A percentile compares a stretch with the other conserved stretches of the same genome.
phyloP scores from a whole-genome alignment of 2,329 filamentous ascomycete genomes.

The Aureobasidium sp. region DNA sequence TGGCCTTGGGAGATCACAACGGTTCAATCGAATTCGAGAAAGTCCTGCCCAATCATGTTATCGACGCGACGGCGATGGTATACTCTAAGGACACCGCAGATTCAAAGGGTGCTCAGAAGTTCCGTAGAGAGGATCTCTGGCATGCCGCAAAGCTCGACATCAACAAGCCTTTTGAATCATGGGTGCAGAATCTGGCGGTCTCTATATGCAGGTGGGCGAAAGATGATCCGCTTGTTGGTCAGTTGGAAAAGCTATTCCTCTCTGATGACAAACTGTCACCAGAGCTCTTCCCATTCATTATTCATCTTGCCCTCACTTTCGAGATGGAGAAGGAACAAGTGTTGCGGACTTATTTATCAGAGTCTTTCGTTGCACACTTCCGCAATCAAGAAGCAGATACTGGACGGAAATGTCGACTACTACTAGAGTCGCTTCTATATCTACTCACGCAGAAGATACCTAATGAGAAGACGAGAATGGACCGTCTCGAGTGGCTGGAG shows the following conservation, averaged over 20 bases:
- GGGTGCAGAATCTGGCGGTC: conserved; percentile 20
- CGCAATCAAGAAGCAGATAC: conserved; percentile 31
- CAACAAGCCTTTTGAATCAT: conserved; percentile 15
- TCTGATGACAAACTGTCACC: background rate
- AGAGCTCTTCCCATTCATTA: conserved; percentile 46
- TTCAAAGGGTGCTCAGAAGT: background rate
- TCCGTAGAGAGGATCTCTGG: conserved; percentile 13
- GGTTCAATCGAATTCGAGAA: conserved; percentile 22
- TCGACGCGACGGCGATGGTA: conserved; percentile 18
- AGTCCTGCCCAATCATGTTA: conserved; percentile 19
- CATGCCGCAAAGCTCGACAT: conserved; percentile 14
- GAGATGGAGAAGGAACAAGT: conserved; percentile 55
- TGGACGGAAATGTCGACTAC: conserved; percentile 58
- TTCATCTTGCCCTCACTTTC: conserved; percentile 69
- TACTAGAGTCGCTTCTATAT: conserved; percentile 76
- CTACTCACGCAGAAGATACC: conserved; percentile 72
- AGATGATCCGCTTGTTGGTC: conserved; percentile 59
- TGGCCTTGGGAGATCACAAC: conserved; percentile 12
- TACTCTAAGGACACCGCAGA: conserved; percentile 17
- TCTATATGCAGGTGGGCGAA: conserved; percentile 43
- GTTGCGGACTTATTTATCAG: conserved; percentile 56
- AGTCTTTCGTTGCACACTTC: conserved; percentile 57
- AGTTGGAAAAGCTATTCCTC: conserved; percentile 35
- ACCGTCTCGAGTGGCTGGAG: conserved; percentile 77
- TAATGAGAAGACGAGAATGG: conserved; percentile 66